Percentiles rank a stretch among this genome's conserved stretches.
Conservation (phyloP, 129 eudicot genomes). For the Deinandra increscens region DNA sequence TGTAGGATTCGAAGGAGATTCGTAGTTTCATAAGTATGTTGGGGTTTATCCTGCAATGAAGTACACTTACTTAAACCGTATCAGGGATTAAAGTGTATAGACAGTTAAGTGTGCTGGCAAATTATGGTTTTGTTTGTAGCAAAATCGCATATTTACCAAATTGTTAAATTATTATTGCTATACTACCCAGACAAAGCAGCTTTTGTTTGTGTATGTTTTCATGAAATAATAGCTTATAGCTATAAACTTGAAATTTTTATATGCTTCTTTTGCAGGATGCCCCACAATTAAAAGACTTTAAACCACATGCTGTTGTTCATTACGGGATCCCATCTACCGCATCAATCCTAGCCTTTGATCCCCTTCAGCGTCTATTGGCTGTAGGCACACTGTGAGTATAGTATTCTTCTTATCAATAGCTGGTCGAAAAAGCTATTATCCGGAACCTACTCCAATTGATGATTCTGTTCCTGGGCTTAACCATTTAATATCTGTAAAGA, state of each 20-base stretch:
- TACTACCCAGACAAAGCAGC: constrained; percentile 9
- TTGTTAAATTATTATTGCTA: constrained; percentile 5
- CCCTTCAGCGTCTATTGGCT: constrained; percentile 74
- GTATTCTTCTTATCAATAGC: not conserved
- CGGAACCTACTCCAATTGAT: constrained; percentile 8
- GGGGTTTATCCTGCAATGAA: constrained; percentile 7
- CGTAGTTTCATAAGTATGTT: not conserved
- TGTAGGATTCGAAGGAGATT: not conserved
- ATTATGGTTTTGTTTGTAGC: constrained; percentile 22
- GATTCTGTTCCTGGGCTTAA: not conserved
- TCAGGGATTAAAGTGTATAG: not conserved
- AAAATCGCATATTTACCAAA: not conserved
- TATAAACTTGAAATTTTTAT: not conserved
- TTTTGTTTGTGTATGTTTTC: constrained; percentile 14
- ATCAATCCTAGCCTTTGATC: constrained; percentile 75
- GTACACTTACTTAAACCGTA: not conserved
- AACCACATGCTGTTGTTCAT: constrained; percentile 61
- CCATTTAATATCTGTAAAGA: constrained; percentile 2
- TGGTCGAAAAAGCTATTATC: constrained; percentile 8
- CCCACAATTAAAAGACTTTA: constrained; percentile 32
- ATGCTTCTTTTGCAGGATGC: constrained; percentile 32
- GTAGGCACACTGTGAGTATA: constrained; percentile 79
- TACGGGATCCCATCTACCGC: constrained; percentile 95
- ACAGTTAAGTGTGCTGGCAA: constrained; percentile 6
- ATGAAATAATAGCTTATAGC: constrained; percentile 1